phyloP scores from a whole-genome alignment of 192 early-diverging fungal species.

The Backusella tarrabulga region DNA sequence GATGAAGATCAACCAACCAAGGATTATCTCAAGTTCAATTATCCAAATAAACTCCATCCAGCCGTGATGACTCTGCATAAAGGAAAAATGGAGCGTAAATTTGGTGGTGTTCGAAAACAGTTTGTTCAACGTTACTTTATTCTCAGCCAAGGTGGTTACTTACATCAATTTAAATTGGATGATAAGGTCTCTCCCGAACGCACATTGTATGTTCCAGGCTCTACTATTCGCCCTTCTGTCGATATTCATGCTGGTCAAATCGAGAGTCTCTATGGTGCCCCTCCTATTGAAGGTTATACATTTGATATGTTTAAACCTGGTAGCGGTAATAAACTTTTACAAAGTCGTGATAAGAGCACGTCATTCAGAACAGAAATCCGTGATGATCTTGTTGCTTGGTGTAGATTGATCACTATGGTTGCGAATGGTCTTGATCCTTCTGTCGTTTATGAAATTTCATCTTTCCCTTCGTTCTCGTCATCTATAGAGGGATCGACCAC shows the following conservation, averaged over 20 bases:
- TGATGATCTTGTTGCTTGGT: slow-evolving; percentile 12
- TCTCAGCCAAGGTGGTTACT: slow-evolving; percentile 40
- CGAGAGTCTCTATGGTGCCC: not conserved
- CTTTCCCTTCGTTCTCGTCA: not conserved
- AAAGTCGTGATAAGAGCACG: slow-evolving; percentile 9
- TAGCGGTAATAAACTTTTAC: not conserved
- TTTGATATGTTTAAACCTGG: slow-evolving; percentile 16
- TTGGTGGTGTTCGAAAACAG: slow-evolving; percentile 38
- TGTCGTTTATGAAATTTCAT: not conserved
- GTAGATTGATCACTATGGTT: not conserved
- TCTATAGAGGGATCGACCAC: not conserved
- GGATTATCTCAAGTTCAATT: slow-evolving; percentile 37
- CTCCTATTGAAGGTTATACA: not conserved
- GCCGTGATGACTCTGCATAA: slow-evolving; percentile 37
- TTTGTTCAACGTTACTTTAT: slow-evolving; percentile 46
- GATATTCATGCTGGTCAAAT: slow-evolving; percentile 11
- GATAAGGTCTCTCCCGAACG: slow-evolving; percentile 34
- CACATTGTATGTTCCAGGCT: slow-evolving; percentile 43
- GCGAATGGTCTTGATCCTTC: not conserved
- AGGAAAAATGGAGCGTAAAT: slow-evolving; percentile 37
- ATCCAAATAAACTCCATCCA: slow-evolving; percentile 40
- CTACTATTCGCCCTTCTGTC: slow-evolving; percentile 26
- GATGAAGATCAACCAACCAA: slow-evolving; percentile 31
- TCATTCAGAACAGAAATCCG: not conserved
- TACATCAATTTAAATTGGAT: slow-evolving; percentile 39